Evolutionary conservation across 2,329 filamentous ascomycete genomes (phyloP).

Genomic region (Dactylellina leptospora): DNA sequence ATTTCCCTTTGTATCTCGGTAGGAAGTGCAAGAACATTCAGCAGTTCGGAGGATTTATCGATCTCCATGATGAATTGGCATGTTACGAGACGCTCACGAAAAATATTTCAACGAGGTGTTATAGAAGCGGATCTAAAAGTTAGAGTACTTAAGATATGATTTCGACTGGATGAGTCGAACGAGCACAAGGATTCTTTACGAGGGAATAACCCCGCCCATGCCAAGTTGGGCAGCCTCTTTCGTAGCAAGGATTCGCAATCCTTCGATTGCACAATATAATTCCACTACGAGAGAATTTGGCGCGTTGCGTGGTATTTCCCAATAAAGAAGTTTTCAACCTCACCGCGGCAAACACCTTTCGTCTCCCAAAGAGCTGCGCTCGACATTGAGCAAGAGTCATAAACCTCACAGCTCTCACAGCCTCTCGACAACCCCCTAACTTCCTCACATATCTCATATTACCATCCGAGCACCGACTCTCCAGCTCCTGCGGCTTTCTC

Average conservation of each 20-base stretch:
- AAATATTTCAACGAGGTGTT: too few relatives aligned
- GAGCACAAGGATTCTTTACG: too few relatives aligned
- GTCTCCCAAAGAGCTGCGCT: conserved; percentile 5
- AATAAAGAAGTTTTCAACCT: conserved; percentile 15
- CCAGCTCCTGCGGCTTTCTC: neutral
- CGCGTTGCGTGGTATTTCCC: conserved; percentile 12
- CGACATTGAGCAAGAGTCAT: too few relatives aligned
- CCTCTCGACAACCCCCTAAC: neutral
- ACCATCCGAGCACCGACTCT: neutral
- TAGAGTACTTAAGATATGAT: too few relatives aligned
- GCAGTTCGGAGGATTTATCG: too few relatives aligned
- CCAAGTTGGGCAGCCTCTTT: too few relatives aligned
- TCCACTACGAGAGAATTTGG: neutral
- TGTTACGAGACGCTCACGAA: too few relatives aligned
- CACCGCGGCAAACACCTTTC: neutral
- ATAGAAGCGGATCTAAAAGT: too few relatives aligned
- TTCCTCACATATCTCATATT: neutral
- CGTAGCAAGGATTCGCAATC: neutral
- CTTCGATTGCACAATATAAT: neutral
- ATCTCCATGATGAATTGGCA: too few relatives aligned
- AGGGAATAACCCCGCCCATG: too few relatives aligned
- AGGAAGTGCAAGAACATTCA: conserved; percentile 26
- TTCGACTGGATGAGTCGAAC: too few relatives aligned
- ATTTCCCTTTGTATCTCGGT: conserved; percentile 39
- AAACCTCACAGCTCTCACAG: neutral